These are phyloP conservation scores for Dactylonectria macrodidyma DNA, from an alignment of 2,329 filamentous ascomycete species.

Conservation along the genomic window DNA sequence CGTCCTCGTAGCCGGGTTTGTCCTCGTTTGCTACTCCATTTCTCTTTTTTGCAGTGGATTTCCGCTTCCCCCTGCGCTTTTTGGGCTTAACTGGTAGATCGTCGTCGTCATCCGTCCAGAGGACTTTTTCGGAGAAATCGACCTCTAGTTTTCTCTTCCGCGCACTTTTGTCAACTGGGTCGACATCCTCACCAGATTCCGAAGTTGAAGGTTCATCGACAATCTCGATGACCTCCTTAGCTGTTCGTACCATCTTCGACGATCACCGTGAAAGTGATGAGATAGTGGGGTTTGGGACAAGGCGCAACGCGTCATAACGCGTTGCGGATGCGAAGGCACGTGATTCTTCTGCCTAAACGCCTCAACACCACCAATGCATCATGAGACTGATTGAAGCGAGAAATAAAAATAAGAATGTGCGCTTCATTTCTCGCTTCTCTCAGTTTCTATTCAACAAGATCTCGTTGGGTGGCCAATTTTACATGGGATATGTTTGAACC, in stretches of 20 bases:
- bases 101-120: constrained; percentile 74
- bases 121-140: constrained; percentile 60
- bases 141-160: constrained; percentile 57
- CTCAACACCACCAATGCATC: neutral
- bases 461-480: too few species aligned
- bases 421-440: too few species aligned
- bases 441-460: too few species aligned
- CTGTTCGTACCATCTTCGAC: constrained; percentile 34
- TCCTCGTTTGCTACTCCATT: constrained; percentile 46
- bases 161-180: constrained; percentile 17
- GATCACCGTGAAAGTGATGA: constrained; percentile 7
- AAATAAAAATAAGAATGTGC: neutral
- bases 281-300: constrained; percentile 16
- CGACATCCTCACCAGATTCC: constrained; percentile 33
- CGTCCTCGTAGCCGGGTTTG: constrained; percentile 56
- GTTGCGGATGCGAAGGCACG: constrained; percentile 44
- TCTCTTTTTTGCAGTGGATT: constrained; percentile 49
- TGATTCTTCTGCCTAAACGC: constrained; percentile 31
- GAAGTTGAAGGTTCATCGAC: constrained; percentile 43
- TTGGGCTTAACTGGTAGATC: constrained; percentile 71
- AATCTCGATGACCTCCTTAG: constrained; percentile 46
- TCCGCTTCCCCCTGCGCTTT: constrained; percentile 49
- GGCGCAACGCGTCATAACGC: constrained; percentile 36
- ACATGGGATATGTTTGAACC: too few species aligned
- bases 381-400: neutral